A percentile compares a stretch with the other conserved stretches of the same genome.
Conservation (phyloP, 2,329 filamentous ascomycete species). For the Neocucurbitaria cava region DNA sequence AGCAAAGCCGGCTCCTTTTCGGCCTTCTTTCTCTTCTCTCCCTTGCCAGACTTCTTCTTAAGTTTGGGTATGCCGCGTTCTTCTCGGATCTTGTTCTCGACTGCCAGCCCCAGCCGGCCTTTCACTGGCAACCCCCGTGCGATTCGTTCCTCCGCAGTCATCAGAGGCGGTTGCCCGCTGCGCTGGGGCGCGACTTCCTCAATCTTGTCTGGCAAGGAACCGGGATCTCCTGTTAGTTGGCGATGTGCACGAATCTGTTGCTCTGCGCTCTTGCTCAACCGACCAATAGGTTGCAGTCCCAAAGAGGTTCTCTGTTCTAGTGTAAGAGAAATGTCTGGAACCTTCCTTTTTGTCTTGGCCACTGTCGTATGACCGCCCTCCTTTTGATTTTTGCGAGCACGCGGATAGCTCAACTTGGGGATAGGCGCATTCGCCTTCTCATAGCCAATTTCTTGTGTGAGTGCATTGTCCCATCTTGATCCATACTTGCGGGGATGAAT, state of each 20-base stretch:
- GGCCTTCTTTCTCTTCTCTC: constrained; percentile 12
- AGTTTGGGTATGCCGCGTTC: constrained; percentile 28
- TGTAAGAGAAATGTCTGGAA: constrained; percentile 23
- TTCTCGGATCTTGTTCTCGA: constrained; percentile 32
- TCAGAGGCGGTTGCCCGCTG: constrained; percentile 19
- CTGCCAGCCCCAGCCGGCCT: constrained; percentile 31
- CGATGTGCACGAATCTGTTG: constrained; percentile 38
- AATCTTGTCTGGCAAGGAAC: constrained; percentile 30
- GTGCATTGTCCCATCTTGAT: constrained; percentile 35
- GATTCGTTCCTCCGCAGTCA: constrained; percentile 39
- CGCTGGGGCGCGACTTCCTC: constrained; percentile 9
- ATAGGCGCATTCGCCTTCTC: constrained; percentile 17
- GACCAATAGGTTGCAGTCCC: constrained; percentile 32
- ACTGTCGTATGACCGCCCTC: background rate
- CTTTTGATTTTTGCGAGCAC: constrained; percentile 2
- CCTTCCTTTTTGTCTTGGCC: background rate
- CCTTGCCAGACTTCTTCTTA: constrained; percentile 22
- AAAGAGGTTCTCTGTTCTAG: constrained; percentile 32
- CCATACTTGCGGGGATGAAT: constrained; percentile 22
- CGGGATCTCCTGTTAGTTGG: constrained; percentile 24
- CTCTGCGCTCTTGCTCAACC: constrained; percentile 31
- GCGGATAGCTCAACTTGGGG: constrained; percentile 5
- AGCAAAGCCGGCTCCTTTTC: constrained; percentile 28
- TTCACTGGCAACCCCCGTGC: constrained; percentile 30
- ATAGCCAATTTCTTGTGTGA: constrained; percentile 32